Conservation (phyloP, 768 basidiomycete genomes). For the Epithele typhae region DNA sequence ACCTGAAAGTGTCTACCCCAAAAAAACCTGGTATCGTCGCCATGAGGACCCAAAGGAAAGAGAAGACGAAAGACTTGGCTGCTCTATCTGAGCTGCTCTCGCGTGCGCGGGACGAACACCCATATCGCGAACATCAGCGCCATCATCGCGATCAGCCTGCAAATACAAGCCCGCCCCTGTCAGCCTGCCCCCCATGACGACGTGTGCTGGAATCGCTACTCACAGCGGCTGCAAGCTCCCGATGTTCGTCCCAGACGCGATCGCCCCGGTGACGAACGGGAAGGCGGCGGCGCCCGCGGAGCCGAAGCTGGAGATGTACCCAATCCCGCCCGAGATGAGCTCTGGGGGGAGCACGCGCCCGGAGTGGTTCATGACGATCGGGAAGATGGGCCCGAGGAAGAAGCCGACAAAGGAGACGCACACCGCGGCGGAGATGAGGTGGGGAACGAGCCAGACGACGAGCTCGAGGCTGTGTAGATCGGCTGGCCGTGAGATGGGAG, state of each 20-base stretch:
- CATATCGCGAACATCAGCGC: constrained; percentile 12
- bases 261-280: constrained; percentile 47
- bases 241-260: constrained; percentile 40
- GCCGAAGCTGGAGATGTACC: constrained; percentile 51
- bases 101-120: constrained; percentile 12
- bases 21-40: too few relatives aligned
- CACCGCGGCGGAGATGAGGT: constrained; percentile 48
- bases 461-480: constrained; percentile 41
- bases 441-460: constrained; percentile 53
- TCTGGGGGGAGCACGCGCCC: constrained; percentile 39
- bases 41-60: too few relatives aligned
- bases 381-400: constrained; percentile 45
- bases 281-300: constrained; percentile 46
- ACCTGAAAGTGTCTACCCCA: too few relatives aligned
- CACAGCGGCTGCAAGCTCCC: constrained; percentile 44
- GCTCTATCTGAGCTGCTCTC: background rate
- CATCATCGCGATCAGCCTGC: constrained; percentile 19
- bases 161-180: too few relatives aligned
- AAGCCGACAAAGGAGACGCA: constrained; percentile 52
- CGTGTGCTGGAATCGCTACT: constrained; percentile 17
- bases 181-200: background rate
- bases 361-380: constrained; percentile 37
- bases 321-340: constrained; percentile 39
- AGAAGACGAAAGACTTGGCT: too few relatives aligned
- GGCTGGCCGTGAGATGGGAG: constrained; percentile 17